phyloP scores from a whole-genome alignment of 176 grass and related monocot genomes.

The Tillandsia leiboldiana region DNA sequence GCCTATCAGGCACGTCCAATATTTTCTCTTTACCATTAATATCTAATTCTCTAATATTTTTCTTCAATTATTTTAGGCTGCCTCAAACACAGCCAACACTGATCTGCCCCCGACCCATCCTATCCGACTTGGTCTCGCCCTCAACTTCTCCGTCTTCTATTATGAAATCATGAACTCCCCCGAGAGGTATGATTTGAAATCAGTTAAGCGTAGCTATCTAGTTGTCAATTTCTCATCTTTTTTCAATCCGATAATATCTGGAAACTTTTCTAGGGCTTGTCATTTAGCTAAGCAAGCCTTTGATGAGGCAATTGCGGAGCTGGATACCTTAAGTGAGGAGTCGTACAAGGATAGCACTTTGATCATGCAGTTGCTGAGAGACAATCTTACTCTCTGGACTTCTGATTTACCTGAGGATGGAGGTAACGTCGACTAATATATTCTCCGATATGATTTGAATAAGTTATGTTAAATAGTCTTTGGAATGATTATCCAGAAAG shows the following conservation, averaged over 20 bases:
- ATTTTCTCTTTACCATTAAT: not conserved
- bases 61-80: conserved; percentile 12
- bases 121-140: conserved; percentile 19
- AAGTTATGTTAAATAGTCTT: too few relatives aligned
- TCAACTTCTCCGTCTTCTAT: conserved; percentile 26
- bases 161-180: conserved; percentile 27
- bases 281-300: conserved; percentile 32
- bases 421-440: conserved; percentile 1
- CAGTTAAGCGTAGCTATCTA: not conserved
- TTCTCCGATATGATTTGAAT: not conserved
- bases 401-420: conserved; percentile 23
- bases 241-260: not conserved
- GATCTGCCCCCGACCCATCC: conserved; percentile 20
- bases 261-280: conserved; percentile 3
- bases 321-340: conserved; percentile 30
- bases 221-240: not conserved
- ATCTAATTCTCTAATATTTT: not conserved
- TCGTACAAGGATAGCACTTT: conserved; percentile 40
- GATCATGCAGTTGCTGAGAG: conserved; percentile 42
- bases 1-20: conserved; percentile 15
- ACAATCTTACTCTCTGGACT: conserved; percentile 41
- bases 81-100: conserved; percentile 13
- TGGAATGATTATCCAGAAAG: too few relatives aligned
- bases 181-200: conserved; percentile 10
- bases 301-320: conserved; percentile 34